Conservation (phyloP, 257 asterid species). For the Nicotiana knightiana region DNA sequence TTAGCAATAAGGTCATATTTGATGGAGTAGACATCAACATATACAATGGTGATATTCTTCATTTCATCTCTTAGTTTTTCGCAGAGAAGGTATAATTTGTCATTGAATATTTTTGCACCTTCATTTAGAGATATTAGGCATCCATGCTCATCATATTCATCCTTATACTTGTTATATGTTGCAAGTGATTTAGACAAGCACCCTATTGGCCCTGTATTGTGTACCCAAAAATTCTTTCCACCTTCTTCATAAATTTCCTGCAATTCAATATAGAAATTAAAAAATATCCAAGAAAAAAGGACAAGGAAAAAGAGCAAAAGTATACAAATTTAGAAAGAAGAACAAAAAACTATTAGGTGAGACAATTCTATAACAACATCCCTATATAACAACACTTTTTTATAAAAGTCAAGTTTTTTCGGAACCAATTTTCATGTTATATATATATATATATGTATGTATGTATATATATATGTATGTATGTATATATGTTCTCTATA, state of each 20-base stretch:
- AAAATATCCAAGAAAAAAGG: background rate
- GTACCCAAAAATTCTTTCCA: slow-evolving; percentile 44
- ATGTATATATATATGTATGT: too few species aligned
- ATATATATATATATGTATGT: too few species aligned
- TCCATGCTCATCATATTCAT: slow-evolving; percentile 32
- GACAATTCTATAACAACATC: too few species aligned
- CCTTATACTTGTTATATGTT: slow-evolving; percentile 9
- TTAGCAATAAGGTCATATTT: slow-evolving; percentile 38
- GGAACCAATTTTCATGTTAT: too few species aligned
- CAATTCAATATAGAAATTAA: background rate
- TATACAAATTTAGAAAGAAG: background rate
- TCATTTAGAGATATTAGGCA: slow-evolving; percentile 30
- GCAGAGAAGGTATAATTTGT: slow-evolving; percentile 10
- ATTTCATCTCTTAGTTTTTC: slow-evolving; percentile 17
- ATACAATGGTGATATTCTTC: slow-evolving; percentile 27
- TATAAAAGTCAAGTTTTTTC: too few species aligned
- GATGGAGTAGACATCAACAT: slow-evolving; percentile 43
- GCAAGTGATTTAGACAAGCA: slow-evolving; percentile 36
- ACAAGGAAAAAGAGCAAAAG: too few species aligned
- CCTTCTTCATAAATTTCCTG: slow-evolving; percentile 28
- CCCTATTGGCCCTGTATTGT: slow-evolving; percentile 48
- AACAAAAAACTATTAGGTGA: background rate
- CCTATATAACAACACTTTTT: too few species aligned
- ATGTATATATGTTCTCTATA: too few species aligned
- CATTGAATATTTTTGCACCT: slow-evolving; percentile 36